These are phyloP conservation scores for Nepenthes alata DNA, from an alignment of 179 eudicot genomes.

Conservation along the genomic window DNA sequence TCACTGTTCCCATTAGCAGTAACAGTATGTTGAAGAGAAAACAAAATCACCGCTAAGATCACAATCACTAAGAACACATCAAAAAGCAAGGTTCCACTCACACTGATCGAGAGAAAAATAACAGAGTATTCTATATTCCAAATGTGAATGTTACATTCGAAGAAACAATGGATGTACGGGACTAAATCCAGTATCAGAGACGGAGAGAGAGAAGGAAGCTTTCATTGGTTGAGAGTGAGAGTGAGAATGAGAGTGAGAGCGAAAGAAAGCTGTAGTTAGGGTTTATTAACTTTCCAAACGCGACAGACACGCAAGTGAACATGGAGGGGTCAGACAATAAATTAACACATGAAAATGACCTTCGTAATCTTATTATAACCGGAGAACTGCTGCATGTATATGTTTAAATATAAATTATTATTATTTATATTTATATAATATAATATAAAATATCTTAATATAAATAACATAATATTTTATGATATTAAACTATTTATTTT, in stretches of 20 bases:
- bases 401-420: no score
- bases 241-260: not conserved
- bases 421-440: no score
- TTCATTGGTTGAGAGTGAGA: not conserved
- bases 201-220: not conserved
- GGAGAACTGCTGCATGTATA: no score
- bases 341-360: no score
- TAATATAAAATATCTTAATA: no score
- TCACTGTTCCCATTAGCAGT: no score
- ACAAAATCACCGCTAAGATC: no score
- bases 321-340: conserved; percentile 20
- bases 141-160: not conserved
- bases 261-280: conserved; percentile 20
- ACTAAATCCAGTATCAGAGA: conserved; percentile 10
- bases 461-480: no score
- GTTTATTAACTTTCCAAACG: conserved; percentile 15
- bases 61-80: not conserved
- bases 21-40: no score
- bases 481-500: no score
- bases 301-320: conserved; percentile 29
- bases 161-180: not conserved
- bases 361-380: no score
- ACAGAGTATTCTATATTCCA: no score
- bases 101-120: conserved; percentile 1
- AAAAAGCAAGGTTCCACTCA: not conserved